Base-by-base conservation (phyloP, 805 yeast species). In the Cyberlindnera petersonii region DNA sequence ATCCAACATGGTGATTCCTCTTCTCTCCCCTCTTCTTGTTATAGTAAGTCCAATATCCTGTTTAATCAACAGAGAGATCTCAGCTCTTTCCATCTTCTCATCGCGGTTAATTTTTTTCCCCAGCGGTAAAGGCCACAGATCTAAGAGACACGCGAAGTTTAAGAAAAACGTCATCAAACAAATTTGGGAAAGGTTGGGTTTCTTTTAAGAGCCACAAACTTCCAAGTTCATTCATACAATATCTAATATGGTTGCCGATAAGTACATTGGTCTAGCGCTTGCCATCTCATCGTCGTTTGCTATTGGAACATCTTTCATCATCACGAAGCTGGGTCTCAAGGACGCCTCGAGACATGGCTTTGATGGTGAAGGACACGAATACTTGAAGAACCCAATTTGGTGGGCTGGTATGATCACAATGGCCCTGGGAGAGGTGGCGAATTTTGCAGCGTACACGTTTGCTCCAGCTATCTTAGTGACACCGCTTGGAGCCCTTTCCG, bases 381-480 rank as follows among this genome's bases (percentile, higher is more conserved):
- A 87, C 57, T 65, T 87, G 47, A 78, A 74, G 49, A 86, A 84
- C 59, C 96, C 96, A 10, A 75, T 86, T 26, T 87, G 96, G 96
- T 85, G 95, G 86, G 85, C 91, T 1, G 96, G 96, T 10, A 88
- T 88, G 73, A 55, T 79, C 22, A 79, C 94, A 33, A 81, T 87
- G 96, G 95, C 93, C 3, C 64, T 87, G 17, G 96, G 96, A 6
- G 96, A 87, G 58, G 64, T 87, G 28, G 95, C 96, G 42, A 87
- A 87, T 58, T 87, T 87, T 58, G 96, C 96, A 4, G 96, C 96
- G 0, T 87, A 87, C 58, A 87, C 96, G 2, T 87, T 87, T 71
- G 96, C 96, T 0, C 96, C 96, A 4, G 94, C 96, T 1, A 84
- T 88, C 47, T 64, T 87, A 50, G 96, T 87, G 29, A 87, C 96